These are phyloP conservation scores for Baorangia bicolor DNA, from an alignment of 768 basidiomycete genomes.

Conservation along the genomic window DNA sequence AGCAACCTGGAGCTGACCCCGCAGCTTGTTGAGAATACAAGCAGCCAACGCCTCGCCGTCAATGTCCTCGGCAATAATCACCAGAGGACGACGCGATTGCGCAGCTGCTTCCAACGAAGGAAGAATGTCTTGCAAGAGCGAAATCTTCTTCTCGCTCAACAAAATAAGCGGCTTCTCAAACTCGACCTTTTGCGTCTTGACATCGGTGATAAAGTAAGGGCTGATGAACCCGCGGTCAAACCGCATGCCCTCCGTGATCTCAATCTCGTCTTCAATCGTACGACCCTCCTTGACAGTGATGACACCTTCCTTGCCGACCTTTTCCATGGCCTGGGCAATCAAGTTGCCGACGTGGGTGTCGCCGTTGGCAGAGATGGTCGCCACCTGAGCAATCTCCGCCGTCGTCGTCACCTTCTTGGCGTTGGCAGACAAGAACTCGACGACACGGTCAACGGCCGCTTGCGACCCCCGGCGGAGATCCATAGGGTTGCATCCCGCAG, in stretches of 20 bases:
- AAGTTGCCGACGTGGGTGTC: constrained; percentile 90
- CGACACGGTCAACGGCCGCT: constrained; percentile 93
- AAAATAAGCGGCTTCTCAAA: constrained; percentile 96
- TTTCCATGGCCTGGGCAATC: constrained; percentile 99
- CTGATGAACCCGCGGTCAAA: constrained; percentile 99
- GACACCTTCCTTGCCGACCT: constrained; percentile 99
- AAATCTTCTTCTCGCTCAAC: constrained; percentile 98
- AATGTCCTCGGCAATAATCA: constrained; percentile 97
- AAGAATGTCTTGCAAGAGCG: constrained; percentile 89
- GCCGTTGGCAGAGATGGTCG: constrained; percentile 85
- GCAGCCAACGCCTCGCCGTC: constrained; percentile 98
- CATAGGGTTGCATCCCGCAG: constrained; percentile 99
- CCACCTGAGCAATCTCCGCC: constrained; percentile 97
- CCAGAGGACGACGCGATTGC: constrained; percentile 81
- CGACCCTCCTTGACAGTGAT: constrained; percentile 99
- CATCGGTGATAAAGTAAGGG: constrained; percentile 97
- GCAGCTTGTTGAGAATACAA: constrained; percentile 98
- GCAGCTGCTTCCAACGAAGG: constrained; percentile 84
- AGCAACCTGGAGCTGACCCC: constrained; percentile 91
- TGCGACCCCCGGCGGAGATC: constrained; percentile 98
- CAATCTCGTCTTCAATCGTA: constrained; percentile 98
- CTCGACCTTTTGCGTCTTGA: constrained; percentile 94
- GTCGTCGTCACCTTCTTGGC: constrained; percentile 95
- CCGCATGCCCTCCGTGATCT: constrained; percentile 99
- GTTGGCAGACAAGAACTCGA: constrained; percentile 84